Base-by-base conservation (phyloP, 2,329 filamentous ascomycete genomes). In the Clarireedia monteithiana region DNA sequence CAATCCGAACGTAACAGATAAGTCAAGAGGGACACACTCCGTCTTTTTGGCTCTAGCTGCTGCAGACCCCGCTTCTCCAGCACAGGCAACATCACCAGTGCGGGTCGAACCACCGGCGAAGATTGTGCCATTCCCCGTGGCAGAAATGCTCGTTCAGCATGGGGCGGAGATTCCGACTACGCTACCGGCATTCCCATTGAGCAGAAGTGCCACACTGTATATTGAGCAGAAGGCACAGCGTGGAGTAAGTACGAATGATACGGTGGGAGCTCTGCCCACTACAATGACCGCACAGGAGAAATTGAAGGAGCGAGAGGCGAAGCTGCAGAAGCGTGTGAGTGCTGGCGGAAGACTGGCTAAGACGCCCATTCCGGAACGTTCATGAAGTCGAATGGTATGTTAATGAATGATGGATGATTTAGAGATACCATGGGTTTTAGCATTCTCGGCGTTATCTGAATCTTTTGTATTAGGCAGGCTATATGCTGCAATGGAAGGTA, bases 1-100 rank as follows among this genome's bases (percentile, higher is more conserved):
- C 14, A 96, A 91, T 66, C 89, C 91, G 14, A 99, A 99, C 66
- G 81, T 86, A 3, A 77, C 84, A 5, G 94, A 99, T 70, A 89
- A 85, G 61, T 94, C 91, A 40, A 83, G 94, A 53, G 88, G 87
- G 44, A 96, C 92, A 0, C 92, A 95, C 69, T 85, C 88, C 1
- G 82, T 97, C 15, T 97, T 91, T 74, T 77, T 99, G 44, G 95
- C 95, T 15, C 81, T 99, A 24, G 91, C 91, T 23, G 91, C 92
- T 5, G 91, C 91, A 3, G 94, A 99, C 67, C 94, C 94, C 3
- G 91, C 91, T 23, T 79, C 88, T 0, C 91, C 91, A 1, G 82
- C 71, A 67, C 75, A 69, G 60, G 76, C 59, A 60, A 68, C 76
- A 38, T 63, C 76, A 3, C 72, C 62, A 67, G 80, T 67, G 49